Evolutionary conservation across 2,329 filamentous ascomycete species (phyloP).

Genomic region (Arthrobotrys conoides): DNA sequence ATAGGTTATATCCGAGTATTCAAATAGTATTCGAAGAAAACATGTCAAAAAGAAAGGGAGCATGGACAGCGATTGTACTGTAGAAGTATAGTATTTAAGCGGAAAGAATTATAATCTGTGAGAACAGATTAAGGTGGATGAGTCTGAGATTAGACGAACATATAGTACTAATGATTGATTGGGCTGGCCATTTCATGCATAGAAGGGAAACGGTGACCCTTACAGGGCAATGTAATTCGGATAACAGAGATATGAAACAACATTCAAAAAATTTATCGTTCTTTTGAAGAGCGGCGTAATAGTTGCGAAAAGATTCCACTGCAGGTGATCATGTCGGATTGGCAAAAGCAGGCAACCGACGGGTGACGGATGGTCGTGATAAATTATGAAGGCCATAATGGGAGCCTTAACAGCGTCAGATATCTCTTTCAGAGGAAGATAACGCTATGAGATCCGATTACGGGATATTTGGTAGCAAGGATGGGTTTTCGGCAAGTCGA

Average conservation of each 20-base stretch:
- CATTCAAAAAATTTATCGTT: not conserved
- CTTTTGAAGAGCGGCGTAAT: not conserved
- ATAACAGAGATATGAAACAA: not conserved
- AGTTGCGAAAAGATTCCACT: not conserved
- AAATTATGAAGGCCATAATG: not conserved
- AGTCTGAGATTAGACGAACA: not conserved
- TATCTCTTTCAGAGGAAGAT: not conserved
- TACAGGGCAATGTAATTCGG: not conserved
- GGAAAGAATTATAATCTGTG: not conserved
- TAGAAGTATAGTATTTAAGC: not conserved
- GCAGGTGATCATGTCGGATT: not conserved
- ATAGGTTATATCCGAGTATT: not conserved
- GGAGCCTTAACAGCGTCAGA: not conserved
- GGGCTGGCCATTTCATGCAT: not conserved
- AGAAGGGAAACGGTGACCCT: not conserved
- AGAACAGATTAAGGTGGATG: not conserved
- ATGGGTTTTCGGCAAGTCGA: not conserved
- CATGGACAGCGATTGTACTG: not conserved
- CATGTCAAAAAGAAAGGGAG: not conserved
- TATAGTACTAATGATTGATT: not conserved
- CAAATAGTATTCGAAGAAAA: not conserved
- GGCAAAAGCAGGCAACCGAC: not conserved
- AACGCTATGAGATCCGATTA: not conserved
- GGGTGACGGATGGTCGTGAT: not conserved
- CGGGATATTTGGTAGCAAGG: not conserved